A percentile compares a stretch with the other conserved stretches of the same genome.
Evolutionary conservation across 306 rosid species (phyloP).

Genomic region (Cicer judaicum): DNA sequence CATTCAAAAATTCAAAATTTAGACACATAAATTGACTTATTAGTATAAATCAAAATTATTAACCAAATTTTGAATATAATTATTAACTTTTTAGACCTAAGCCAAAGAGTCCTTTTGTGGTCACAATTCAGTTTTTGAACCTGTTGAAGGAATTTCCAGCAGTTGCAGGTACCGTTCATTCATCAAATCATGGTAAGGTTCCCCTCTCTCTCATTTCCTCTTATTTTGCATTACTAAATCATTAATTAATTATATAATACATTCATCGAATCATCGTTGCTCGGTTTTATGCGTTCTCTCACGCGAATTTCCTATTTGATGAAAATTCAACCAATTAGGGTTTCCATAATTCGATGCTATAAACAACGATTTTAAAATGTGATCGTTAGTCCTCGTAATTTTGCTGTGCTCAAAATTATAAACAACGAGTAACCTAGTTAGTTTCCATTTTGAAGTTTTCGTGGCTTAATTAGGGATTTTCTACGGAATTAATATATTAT

Average conservation of each 20-base stretch:
- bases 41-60: too few relatives aligned
- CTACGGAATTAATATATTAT: not conserved
- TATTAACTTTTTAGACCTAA: not conserved
- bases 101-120: not conserved
- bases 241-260: not conserved
- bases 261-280: constrained; percentile 10
- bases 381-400: constrained; percentile 1
- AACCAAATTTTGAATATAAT: too few relatives aligned
- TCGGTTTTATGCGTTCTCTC: not conserved
- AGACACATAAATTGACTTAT: too few relatives aligned
- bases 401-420: not conserved
- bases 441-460: constrained; percentile 20
- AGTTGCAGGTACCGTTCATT: constrained; percentile 18
- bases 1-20: too few relatives aligned
- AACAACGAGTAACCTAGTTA: not conserved
- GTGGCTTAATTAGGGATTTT: constrained; percentile 1
- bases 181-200: constrained; percentile 45
- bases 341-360: constrained; percentile 33
- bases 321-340: constrained; percentile 49
- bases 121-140: constrained; percentile 4
- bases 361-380: not conserved
- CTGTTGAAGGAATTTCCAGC: constrained; percentile 9
- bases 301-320: not conserved
- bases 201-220: constrained; percentile 3
- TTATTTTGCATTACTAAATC: not conserved